phyloP scores from a whole-genome alignment of 805 yeast species.

The Torulaspora microellipsoides region DNA sequence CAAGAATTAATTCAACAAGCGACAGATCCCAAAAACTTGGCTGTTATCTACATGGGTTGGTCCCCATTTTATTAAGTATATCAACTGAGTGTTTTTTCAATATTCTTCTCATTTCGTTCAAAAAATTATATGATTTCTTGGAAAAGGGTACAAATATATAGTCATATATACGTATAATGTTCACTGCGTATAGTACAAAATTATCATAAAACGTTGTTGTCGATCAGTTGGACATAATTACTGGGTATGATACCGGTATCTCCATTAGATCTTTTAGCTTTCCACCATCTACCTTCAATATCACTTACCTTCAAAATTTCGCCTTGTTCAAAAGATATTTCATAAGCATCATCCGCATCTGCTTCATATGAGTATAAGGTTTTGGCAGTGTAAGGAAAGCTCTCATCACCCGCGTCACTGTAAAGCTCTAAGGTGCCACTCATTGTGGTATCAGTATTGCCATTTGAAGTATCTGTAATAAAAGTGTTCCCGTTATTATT shows the following conservation, averaged over 20 bases:
- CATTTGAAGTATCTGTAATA: slow-evolving; percentile 28
- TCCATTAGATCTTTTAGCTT: slow-evolving; percentile 83
- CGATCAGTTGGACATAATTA: slow-evolving; percentile 78
- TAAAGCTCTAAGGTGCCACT: slow-evolving; percentile 35
- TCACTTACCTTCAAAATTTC: slow-evolving; percentile 90
- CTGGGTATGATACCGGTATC: slow-evolving; percentile 96
- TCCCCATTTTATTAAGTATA: slow-evolving; percentile 57
- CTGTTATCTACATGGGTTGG: slow-evolving; percentile 81
- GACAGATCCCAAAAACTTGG: slow-evolving; percentile 57
- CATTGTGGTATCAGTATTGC: slow-evolving; percentile 34
- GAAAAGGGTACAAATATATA: neutral
- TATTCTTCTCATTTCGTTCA: neutral
- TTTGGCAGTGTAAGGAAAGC: slow-evolving; percentile 76
- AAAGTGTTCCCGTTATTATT: slow-evolving; percentile 21
- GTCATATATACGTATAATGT: neutral
- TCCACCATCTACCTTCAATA: slow-evolving; percentile 98
- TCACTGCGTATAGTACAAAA: neutral
- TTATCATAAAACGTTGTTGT: slow-evolving; percentile 22
- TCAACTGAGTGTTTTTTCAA: neutral
- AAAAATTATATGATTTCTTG: slow-evolving; percentile 1
- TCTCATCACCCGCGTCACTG: slow-evolving; percentile 35
- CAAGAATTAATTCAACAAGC: slow-evolving; percentile 79
- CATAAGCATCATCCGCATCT: slow-evolving; percentile 88
- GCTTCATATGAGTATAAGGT: slow-evolving; percentile 87
- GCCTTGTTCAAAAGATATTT: slow-evolving; percentile 83